Evolutionary conservation across 169 alveolate species (phyloP), one percentile per base, ranked within the genome.

Genomic region (Plasmodium sp.): DNA sequence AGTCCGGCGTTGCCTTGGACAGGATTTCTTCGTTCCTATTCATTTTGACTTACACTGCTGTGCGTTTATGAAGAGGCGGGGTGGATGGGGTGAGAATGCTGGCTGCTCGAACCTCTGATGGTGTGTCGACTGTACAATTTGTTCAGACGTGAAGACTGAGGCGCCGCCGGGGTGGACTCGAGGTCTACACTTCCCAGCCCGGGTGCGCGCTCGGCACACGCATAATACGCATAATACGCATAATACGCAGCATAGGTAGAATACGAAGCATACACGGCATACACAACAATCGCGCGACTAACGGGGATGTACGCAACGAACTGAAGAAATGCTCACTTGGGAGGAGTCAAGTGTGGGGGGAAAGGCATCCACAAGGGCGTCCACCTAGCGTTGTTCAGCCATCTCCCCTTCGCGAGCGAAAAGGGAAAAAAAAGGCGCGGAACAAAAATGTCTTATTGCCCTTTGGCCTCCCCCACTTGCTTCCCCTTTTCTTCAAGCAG

Each of bases 1-100:
- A 90, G 51, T 90, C 54, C 5, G 94, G 94, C 39, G 94, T 90
- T 0, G 94, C 94, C 86, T 90, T 90, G 27, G 92, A 58, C 39
- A 90, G 54, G 41, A 90, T 90, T 54, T 90, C 94, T 79, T 90
- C 94, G 94, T 81, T 81, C 48, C 56, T 79, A 5, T 81, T 88
- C 94, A 88, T 88, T 79, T 85, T 36, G 48, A 2, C 79, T 31
- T 18, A 73, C 48, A 73, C 31, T 18, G 12, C 33, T 84, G 7
- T 67, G 56, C 22, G 56, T 39, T 45, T 34, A 12, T 67, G 12
- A 10, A n/a, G 45, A 0, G 9, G 45, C 5, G 45, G 75, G 16
- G 36, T 62, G 75, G 27, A 27, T 16, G 75, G 77, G 77, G 75
- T 62, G 16, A 45, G 10, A 48, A 48, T 48, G 58, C 58, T 48